A percentile compares a stretch with the other conserved stretches of the same genome.
Conservation (phyloP, 2,329 filamentous ascomycete genomes). For the Sclerotinia glacialis region DNA sequence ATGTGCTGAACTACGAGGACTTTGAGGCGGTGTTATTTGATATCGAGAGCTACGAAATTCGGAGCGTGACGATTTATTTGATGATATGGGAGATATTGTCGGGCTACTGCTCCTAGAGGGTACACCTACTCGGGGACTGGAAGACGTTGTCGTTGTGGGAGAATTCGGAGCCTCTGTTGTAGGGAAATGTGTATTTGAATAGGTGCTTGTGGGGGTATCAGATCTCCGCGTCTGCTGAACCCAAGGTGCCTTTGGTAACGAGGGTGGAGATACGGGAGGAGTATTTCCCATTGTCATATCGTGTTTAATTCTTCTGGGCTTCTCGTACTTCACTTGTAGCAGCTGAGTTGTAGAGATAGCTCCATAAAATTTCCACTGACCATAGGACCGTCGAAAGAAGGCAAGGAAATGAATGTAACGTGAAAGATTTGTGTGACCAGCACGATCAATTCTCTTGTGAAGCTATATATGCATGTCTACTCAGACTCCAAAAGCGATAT, state of each 20-base stretch:
- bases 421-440: not conserved
- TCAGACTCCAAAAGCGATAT: not conserved
- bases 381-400: not conserved
- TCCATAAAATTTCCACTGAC: not conserved
- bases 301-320: not conserved
- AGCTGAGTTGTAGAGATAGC: not conserved
- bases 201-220: not conserved
- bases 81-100: conserved; percentile 4
- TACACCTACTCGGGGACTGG: not conserved
- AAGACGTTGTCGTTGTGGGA: not conserved
- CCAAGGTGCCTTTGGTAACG: conserved; percentile 2
- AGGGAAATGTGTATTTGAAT: not conserved
- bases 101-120: conserved; percentile 4
- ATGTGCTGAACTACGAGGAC: not conserved
- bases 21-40: not conserved
- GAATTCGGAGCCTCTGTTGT: not conserved
- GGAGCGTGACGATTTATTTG: not conserved
- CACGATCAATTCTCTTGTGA: not conserved
- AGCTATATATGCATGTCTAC: not conserved
- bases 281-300: not conserved
- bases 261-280: not conserved
- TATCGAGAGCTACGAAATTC: not conserved
- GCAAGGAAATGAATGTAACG: not conserved
- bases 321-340: not conserved
- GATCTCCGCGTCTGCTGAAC: conserved; percentile 1